These are phyloP conservation scores for Bolboschoenus planiculmis DNA, from an alignment of 176 grass and related monocot species.

Conservation along the genomic window DNA sequence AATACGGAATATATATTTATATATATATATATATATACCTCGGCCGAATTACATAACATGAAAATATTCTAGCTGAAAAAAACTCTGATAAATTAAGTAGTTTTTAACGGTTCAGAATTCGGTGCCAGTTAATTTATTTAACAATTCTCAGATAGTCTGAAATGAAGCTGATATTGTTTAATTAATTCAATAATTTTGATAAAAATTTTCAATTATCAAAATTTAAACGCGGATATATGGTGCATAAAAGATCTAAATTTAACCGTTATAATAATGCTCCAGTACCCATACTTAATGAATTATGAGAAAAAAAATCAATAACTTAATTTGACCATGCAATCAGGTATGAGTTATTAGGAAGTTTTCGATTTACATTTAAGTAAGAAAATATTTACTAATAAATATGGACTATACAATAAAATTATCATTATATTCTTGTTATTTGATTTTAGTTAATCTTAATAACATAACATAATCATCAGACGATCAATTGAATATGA, in stretches of 20 bases:
- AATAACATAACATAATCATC: too few species aligned
- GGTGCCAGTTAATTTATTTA: not conserved
- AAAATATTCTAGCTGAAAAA: not conserved
- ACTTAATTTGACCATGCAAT: too few species aligned
- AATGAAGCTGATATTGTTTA: not conserved
- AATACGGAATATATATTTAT: not conserved
- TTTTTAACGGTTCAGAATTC: not conserved
- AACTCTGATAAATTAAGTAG: not conserved
- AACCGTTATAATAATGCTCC: not conserved
- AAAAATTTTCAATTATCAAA: not conserved
- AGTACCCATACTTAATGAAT: not conserved
- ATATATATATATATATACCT: not conserved
- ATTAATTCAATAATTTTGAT: not conserved
- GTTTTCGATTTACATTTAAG: too few species aligned
- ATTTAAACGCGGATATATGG: not conserved
- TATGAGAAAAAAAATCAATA: too few species aligned
- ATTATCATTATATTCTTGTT: too few species aligned
- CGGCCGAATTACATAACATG: not conserved
- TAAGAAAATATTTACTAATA: too few species aligned
- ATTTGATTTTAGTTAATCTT: too few species aligned
- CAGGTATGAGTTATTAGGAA: too few species aligned
- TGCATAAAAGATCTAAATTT: too few species aligned
- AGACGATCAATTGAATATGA: too few species aligned
- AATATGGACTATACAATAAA: too few species aligned
- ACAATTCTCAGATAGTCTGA: not conserved